phyloP scores from a whole-genome alignment of 352 stramenopile species.

The Phytophthora idaei region DNA sequence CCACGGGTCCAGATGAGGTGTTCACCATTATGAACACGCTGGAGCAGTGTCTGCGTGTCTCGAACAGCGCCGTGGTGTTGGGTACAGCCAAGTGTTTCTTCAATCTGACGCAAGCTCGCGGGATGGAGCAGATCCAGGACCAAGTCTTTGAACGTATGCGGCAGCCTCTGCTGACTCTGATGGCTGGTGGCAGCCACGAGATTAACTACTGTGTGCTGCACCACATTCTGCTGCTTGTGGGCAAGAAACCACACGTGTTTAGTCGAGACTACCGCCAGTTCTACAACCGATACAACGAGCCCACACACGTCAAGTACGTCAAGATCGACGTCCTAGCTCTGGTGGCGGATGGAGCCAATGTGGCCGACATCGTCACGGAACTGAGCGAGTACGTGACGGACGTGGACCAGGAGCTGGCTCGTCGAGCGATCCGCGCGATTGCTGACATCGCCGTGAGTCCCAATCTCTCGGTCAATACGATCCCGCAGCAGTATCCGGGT shows the following conservation, averaged over 20 bases:
- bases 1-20: conserved; percentile 93
- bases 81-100: conserved; percentile 98
- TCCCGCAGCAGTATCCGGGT: conserved; percentile 37
- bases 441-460: conserved; percentile 91
- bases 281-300: conserved; percentile 98
- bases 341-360: conserved; percentile 94
- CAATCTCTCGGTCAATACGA: conserved; percentile 57
- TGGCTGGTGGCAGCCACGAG: conserved; percentile 93
- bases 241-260: conserved; percentile 95
- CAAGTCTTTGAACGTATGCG: conserved; percentile 93
- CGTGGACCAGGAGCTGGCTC: conserved; percentile 92
- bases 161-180: conserved; percentile 97
- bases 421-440: conserved; percentile 94
- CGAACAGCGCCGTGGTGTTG: conserved; percentile 96
- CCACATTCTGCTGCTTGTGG: conserved; percentile 96
- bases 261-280: conserved; percentile 98
- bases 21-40: conserved; percentile 99
- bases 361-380: conserved; percentile 97
- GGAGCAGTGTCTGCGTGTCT: conserved; percentile 95
- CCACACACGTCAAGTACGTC: conserved; percentile 97
- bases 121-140: conserved; percentile 90
- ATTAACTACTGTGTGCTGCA: conserved; percentile 97
- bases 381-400: conserved; percentile 97
- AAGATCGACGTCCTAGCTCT: conserved; percentile 97
- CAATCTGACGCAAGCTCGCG: conserved; percentile 88